Evolutionary conservation across 257 asterid species (phyloP).

Genomic region (Prunella vulgaris): DNA sequence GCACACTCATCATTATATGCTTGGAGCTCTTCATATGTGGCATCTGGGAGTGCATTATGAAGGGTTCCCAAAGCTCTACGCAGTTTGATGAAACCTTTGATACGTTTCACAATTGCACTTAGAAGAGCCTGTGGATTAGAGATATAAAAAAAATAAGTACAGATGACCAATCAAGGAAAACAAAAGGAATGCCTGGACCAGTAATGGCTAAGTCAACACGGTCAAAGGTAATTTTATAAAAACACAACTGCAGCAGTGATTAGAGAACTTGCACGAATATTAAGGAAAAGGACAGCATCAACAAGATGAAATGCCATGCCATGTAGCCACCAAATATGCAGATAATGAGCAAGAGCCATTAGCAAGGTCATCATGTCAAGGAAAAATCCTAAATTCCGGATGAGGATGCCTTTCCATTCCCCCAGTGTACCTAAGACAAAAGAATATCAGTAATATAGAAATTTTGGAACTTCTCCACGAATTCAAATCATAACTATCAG

Average conservation of each 20-base stretch:
- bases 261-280: conserved; percentile 69
- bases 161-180: background rate
- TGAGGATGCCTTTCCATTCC: conserved; percentile 82
- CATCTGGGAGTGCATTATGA: conserved; percentile 94
- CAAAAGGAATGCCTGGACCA: conserved; percentile 10
- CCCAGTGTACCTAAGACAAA: conserved; percentile 62
- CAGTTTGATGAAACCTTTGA: conserved; percentile 71
- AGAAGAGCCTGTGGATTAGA: conserved; percentile 60
- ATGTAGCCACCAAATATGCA: conserved; percentile 97
- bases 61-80: conserved; percentile 79
- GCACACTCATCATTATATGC: conserved; percentile 94
- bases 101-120: conserved; percentile 75
- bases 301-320: conserved; percentile 96
- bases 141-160: conserved; percentile 20
- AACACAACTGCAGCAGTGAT: conserved; percentile 12
- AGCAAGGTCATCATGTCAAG: conserved; percentile 87
- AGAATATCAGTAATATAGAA: background rate
- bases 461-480: background rate
- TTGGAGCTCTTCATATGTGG: conserved; percentile 73
- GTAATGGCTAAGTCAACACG: conserved; percentile 7
- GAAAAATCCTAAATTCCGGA: conserved; percentile 79
- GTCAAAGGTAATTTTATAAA: conserved; percentile 9
- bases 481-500: conserved; percentile 4
- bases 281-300: conserved; percentile 82
- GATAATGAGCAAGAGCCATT: conserved; percentile 85